Base-by-base conservation (phyloP, 2,329 filamentous ascomycete genomes). In the Penicillium freii region DNA sequence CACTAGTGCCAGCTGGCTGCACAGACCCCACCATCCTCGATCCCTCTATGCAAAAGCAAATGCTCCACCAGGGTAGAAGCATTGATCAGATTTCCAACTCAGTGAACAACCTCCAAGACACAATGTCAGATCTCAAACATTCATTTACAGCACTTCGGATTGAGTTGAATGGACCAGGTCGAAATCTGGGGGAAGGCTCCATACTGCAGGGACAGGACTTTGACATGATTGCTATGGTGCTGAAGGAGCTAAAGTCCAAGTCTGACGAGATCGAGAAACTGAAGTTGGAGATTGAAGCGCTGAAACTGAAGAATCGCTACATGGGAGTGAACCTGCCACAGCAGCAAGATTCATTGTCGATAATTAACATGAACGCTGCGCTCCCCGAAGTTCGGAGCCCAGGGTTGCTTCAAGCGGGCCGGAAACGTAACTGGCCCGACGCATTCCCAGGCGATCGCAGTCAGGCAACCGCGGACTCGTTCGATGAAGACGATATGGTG, bases 201-300 rank as follows among this genome's bases (percentile, higher is more conserved):
- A 49, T 58, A 13, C 49, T 57, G 2, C 54, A 65, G 11, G 64
- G 62, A 15, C 64, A 63, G 21, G 65, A 67, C 8, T 73, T 75
- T 51, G 68, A 75, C 25, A 75, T 76, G 73, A 66, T 76, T 23
- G 67, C 68, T 9, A 75, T 72, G 1, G 71, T 75, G 1, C 51
- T 76, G 42, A 75, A 69, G 56, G 73, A 76, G 54, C 65, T 75
- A n/a, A 73, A 71, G 56, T 65, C 59, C 11, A 76, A 75, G 54
- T 69, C 73, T 1, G 73, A 75, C 13, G 73, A 75, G 42, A 74
- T 75, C 21, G 74, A 76, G 53, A 72, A 67, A 47, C 46, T 75
- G 45, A 75, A 70, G 54, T 51, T 75, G 54, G 72, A 76, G 61
- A 74, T 71, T 19, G 72, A 75, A 56, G 69, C 72, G 0, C 51